Evolutionary conservation across 306 rosid species (phyloP), one percentile per base, ranked within the genome.

Genomic region (Sesbania bispinosa): DNA sequence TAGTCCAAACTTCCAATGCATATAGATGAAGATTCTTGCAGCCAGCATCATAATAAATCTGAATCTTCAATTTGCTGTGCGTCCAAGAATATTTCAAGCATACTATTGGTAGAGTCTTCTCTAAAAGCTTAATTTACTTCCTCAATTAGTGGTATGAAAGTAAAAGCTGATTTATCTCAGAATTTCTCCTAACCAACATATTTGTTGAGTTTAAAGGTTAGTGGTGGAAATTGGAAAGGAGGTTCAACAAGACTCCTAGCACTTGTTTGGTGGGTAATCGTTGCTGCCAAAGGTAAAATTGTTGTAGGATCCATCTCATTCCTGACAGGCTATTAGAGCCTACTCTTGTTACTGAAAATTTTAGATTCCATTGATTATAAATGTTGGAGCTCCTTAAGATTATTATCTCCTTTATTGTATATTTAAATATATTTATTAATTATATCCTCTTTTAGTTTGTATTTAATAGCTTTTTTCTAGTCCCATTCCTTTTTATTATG

Each of bases 1-100:
- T 58, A 45, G 51, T 69, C 63, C 62, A 64, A 62, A 54, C 35
- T 52, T 65, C 61, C 61, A 60, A 32, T 32, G 43, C 18, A 16
- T 69, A 33, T 16, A 33, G 54, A 20, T 58, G 58, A 41, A 20
- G 73, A 39, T 14, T 75, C 58, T 69, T 15, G 20, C 48, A 4
- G 23, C 42, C 47, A 11, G 23, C 19, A 52, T 26, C n/a, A 13
- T 18, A 42, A 62, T 20, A 61, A n/a, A 14, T 54, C 14, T 18
- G 46, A 42, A 24, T 62, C 62, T 33, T 57, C 42, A 69, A 35
- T 21, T 36, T 46, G 30, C 20, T 6, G 14, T 4, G 15, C 13
- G 23, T 35, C 21, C 63, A 41, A 16, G 21, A 16, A 20, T 16
- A 50, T 41, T 27, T 16, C 51, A 59, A 50, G 67, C 70, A 60